Percentiles rank a stretch among this genome's conserved stretches.
Conservation (phyloP, 192 early-diverging fungal genomes). For the Mortierella claussenii region DNA sequence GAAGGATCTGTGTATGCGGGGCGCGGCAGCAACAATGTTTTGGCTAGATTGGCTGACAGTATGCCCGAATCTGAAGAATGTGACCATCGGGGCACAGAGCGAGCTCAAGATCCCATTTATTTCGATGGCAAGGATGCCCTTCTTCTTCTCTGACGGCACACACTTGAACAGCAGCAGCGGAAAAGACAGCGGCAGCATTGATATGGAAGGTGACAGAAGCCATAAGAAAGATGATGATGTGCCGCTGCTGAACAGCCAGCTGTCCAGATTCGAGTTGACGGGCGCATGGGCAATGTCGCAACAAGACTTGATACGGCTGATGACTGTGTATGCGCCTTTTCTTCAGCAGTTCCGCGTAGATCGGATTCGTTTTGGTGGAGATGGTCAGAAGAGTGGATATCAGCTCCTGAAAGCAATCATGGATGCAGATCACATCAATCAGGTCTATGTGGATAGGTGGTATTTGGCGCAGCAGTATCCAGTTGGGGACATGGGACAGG, state of each 20-base stretch:
- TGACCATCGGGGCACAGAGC: background rate
- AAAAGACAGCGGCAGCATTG: background rate
- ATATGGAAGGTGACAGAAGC: background rate
- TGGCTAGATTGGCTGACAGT: conserved; percentile 12
- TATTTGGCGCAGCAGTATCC: too few relatives aligned
- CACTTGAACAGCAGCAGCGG: background rate
- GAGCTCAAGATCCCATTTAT: too few relatives aligned
- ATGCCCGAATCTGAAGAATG: conserved; percentile 5
- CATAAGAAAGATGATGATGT: background rate
- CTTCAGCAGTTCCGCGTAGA: background rate
- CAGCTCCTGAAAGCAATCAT: too few relatives aligned
- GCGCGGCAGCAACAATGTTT: conserved; percentile 8
- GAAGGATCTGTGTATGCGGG: background rate
- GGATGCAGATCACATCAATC: too few relatives aligned
- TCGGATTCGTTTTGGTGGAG: too few relatives aligned
- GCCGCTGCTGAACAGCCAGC: background rate
- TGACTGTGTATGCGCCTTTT: background rate
- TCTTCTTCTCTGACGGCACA: background rate
- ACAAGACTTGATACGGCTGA: background rate
- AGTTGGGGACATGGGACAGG: too few relatives aligned
- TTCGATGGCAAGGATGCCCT: background rate
- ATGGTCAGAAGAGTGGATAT: too few relatives aligned
- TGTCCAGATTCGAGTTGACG: background rate
- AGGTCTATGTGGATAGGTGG: too few relatives aligned
- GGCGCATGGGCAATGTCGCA: background rate